Base-by-base conservation (phyloP, 306 rosid genomes). In the Citrullus mucosospermus region DNA sequence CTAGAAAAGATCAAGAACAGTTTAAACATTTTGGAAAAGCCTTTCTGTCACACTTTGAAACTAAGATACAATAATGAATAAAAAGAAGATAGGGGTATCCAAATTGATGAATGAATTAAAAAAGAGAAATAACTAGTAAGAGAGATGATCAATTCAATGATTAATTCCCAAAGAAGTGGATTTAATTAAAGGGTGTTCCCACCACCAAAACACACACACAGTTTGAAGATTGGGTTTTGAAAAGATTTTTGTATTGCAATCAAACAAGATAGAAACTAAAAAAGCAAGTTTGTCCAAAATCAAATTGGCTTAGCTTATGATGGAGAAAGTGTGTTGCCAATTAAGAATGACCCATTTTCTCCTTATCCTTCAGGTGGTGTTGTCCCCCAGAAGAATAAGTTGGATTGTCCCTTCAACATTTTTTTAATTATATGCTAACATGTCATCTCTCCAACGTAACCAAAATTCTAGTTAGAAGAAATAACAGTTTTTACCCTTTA, bases 221-320 rank as follows among this genome's bases (percentile, higher is more conserved):
- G 39, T 48, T 43, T 44, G 60, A 78, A 79, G 75, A 80, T 41
- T 79, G 50, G 72, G 77, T 75, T 2, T 58, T 51, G 86, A 85
- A 60, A 85, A 80, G 82, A 85, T 41, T 48, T 46, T 51, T 22
- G 77, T 61, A 51, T 72, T 51, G 61, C 77, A 50, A 72, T 72
- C 61, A 72, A 71, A 71, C 75, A 69, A 44, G 75, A 69, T 69
- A 67, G 56, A 69, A 69, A 69, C 75, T 44, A n/a, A 44, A 69
- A 44, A 71, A 71, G 58, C 22, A 71, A 71, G 76, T 46, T 71
- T 71, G 76, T 71, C 76, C 76, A 71, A 71, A 51, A 51, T 51
- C 53, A 51, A 13, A 25, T 71, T 71, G 58, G 8, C 53, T 1
- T 46, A 44, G 28, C 61, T 51, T 72, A 72, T 71, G 76, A 71